Percentiles rank a stretch among this genome's conserved stretches.
phyloP scores from a whole-genome alignment of 208 protist species.

The Leishmania lainsoni region DNA sequence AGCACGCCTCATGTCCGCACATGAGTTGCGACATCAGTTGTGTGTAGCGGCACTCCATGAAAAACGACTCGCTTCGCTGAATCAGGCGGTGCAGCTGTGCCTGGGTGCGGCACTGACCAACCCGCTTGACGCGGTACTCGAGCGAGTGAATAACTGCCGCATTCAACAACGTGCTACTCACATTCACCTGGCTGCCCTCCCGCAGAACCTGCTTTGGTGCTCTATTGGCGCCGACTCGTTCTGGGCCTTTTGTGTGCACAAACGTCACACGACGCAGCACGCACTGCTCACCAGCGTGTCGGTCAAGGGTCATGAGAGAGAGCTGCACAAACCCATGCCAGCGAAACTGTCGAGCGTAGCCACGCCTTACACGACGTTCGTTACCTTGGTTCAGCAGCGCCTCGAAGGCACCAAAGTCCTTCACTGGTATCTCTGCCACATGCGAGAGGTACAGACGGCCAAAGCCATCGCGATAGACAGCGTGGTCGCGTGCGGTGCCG shows the following conservation, averaged over 20 bases:
- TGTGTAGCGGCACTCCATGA: conserved; percentile 92
- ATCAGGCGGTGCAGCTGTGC: conserved; percentile 74
- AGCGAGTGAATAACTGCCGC: conserved; percentile 86
- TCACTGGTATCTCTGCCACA: conserved; percentile 61
- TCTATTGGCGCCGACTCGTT: conserved; percentile 75
- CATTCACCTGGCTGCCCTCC: conserved; percentile 77
- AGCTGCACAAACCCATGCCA: conserved; percentile 92
- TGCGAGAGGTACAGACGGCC: conserved; percentile 73
- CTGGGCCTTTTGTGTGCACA: conserved; percentile 87
- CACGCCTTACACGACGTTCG: conserved; percentile 48
- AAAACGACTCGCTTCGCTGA: conserved; percentile 84
- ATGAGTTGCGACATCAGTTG: conserved; percentile 89
- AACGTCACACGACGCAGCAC: conserved; percentile 83
- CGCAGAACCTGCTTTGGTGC: conserved; percentile 49
- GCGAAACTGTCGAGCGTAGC: conserved; percentile 50
- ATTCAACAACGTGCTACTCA: conserved; percentile 80
- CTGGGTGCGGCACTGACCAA: conserved; percentile 34
- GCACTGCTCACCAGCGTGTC: conserved; percentile 50
- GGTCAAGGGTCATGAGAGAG: conserved; percentile 73
- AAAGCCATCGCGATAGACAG: conserved; percentile 72
- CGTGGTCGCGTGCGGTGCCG: conserved; percentile 22
- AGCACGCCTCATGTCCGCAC: conserved; percentile 82
- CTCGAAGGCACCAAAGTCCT: conserved; percentile 72
- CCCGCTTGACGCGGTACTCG: conserved; percentile 70
- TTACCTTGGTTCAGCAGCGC: conserved; percentile 65